Percentiles rank a stretch among this genome's conserved stretches.
phyloP scores from a whole-genome alignment of 2,329 filamentous ascomycete genomes.

The Colletotrichum karsti region DNA sequence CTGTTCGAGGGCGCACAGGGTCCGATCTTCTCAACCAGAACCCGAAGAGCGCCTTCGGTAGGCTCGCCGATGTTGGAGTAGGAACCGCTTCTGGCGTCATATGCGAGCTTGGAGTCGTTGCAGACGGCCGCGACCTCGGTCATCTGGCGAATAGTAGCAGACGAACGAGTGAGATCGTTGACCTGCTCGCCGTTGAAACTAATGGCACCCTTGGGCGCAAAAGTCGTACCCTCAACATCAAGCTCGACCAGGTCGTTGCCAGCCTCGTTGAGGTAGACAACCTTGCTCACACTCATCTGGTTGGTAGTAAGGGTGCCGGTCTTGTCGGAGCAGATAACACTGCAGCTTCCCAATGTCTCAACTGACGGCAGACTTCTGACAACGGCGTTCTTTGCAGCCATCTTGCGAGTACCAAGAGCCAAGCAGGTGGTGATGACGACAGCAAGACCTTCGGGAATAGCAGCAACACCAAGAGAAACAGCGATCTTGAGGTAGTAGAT shows the following conservation, averaged over 20 bases:
- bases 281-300: slow-evolving; percentile 97
- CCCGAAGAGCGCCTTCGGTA: slow-evolving; percentile 91
- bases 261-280: slow-evolving; percentile 81
- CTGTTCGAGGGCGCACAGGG: slow-evolving; percentile 71
- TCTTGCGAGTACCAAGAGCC: slow-evolving; percentile 94
- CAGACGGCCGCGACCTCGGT: slow-evolving; percentile 78
- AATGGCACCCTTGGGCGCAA: slow-evolving; percentile 83
- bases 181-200: slow-evolving; percentile 73
- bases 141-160: slow-evolving; percentile 83
- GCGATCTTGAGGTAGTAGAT: slow-evolving; percentile 99
- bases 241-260: slow-evolving; percentile 84
- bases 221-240: slow-evolving; percentile 92
- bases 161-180: slow-evolving; percentile 74
- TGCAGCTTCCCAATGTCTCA: slow-evolving; percentile 98
- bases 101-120: slow-evolving; percentile 86
- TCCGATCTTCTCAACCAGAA: slow-evolving; percentile 93
- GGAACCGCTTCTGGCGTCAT: slow-evolving; percentile 77
- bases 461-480: slow-evolving; percentile 95
- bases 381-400: slow-evolving; percentile 98
- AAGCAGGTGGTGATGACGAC: slow-evolving; percentile 99
- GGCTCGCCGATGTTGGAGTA: slow-evolving; percentile 92
- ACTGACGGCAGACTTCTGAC: slow-evolving; percentile 96
- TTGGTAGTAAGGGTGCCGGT: slow-evolving; percentile 98
- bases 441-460: slow-evolving; percentile 95
- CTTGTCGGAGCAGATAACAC: slow-evolving; percentile 99